Conservation (phyloP, 495 filamentous ascomycete genomes). For the Hamigera avellanea region DNA sequence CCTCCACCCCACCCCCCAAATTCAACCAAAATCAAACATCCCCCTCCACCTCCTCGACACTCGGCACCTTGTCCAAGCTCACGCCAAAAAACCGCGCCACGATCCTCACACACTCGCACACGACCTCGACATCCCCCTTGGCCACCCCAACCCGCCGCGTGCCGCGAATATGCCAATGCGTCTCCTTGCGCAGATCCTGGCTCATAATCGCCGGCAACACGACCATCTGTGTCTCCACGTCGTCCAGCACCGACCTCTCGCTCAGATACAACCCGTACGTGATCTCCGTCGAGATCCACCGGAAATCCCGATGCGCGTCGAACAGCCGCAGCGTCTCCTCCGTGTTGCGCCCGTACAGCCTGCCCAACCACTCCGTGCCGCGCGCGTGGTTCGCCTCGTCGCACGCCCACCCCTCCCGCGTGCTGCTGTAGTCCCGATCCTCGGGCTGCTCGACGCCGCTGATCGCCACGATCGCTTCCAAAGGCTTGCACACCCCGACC, state of each 20-base stretch:
- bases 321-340: slow-evolving; percentile 17
- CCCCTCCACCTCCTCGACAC: background rate
- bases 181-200: slow-evolving; percentile 34
- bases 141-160: slow-evolving; percentile 30
- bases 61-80: background rate
- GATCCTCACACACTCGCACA: slow-evolving; percentile 6
- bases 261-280: slow-evolving; percentile 42
- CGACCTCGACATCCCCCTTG: slow-evolving; percentile 28
- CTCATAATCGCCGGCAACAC: slow-evolving; percentile 38
- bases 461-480: slow-evolving; percentile 27
- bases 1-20: no score
- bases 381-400: slow-evolving; percentile 22
- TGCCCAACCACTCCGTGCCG: slow-evolving; percentile 25
- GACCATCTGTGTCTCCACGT: slow-evolving; percentile 36
- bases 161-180: slow-evolving; percentile 40
- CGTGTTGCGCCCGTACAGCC: slow-evolving; percentile 11
- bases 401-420: slow-evolving; percentile 15
- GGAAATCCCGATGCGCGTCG: slow-evolving; percentile 3
- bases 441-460: slow-evolving; percentile 20
- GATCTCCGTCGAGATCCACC: slow-evolving; percentile 18
- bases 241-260: slow-evolving; percentile 31
- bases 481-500: slow-evolving; percentile 28
- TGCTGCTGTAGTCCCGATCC: slow-evolving; percentile 26
- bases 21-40: background rate
- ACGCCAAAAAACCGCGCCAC: background rate